These are phyloP conservation scores for Fusarium multiceps DNA, from an alignment of 2,329 filamentous ascomycete genomes.

Conservation along the genomic window DNA sequence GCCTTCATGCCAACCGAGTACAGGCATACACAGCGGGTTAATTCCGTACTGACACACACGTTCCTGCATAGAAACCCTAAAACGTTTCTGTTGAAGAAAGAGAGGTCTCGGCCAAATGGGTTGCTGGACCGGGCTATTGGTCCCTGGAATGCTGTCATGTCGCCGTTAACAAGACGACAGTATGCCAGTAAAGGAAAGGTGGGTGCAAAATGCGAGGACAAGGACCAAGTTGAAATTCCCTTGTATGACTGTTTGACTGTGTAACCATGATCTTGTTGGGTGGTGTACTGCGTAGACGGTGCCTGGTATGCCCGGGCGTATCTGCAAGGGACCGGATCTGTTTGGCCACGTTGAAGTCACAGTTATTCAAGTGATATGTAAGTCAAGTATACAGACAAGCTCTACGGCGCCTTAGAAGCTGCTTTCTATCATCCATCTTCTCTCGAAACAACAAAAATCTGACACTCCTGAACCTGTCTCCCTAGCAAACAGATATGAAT, in stretches of 20 bases:
- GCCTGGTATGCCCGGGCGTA: not conserved
- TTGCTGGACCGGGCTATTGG: conserved; percentile 5
- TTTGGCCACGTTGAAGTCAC: not conserved
- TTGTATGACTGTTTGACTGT: not conserved
- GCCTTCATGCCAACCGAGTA: conserved; percentile 29
- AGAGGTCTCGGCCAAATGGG: not conserved
- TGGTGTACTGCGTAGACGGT: no score
- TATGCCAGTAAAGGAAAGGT: not conserved
- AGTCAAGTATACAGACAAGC: no score
- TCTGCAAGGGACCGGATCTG: conserved; percentile 8
- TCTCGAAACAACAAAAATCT: no score
- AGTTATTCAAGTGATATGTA: not conserved
- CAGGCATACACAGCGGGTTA: not conserved
- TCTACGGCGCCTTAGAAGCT: no score
- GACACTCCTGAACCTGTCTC: not conserved
- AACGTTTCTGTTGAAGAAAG: not conserved
- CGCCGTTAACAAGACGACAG: conserved; percentile 3
- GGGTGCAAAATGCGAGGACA: not conserved
- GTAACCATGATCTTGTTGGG: no score
- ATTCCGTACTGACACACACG: conserved; percentile 11
- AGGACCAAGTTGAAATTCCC: accelerated
- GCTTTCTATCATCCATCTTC: not conserved
- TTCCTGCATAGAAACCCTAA: conserved; percentile 20
- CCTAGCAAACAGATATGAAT: not conserved
- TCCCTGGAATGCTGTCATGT: conserved; percentile 26